These are phyloP conservation scores for Cordia subcordata DNA, from an alignment of 257 asterid species.

Conservation along the genomic window DNA sequence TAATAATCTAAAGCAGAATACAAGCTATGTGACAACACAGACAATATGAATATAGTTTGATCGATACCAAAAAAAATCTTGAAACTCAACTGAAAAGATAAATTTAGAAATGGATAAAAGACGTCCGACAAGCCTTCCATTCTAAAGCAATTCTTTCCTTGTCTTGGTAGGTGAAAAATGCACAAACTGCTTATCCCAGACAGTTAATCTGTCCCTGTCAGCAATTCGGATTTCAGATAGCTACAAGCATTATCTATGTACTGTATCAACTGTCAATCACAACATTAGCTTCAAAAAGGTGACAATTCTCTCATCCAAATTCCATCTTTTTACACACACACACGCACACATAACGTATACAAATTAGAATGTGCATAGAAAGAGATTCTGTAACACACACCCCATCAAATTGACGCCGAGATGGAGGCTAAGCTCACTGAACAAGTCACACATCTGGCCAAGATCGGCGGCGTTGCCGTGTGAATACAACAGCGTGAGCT, in stretches of 20 bases:
- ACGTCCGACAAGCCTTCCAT: not conserved
- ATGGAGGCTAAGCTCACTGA: slow-evolving; percentile 79
- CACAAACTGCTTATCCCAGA: not conserved
- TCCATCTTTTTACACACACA: not conserved
- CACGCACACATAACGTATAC: not conserved
- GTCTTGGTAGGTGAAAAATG: not conserved
- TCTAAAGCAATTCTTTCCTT: not conserved
- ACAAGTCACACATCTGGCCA: slow-evolving; percentile 93
- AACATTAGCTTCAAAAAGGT: not conserved
- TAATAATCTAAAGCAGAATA: too few species aligned
- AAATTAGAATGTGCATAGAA: not conserved
- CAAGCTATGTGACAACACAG: too few species aligned
- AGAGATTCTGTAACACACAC: slow-evolving; percentile 25
- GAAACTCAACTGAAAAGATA: too few species aligned
- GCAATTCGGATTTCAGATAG: not conserved
- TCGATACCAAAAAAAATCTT: too few species aligned
- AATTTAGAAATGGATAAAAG: too few species aligned
- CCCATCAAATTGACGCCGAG: slow-evolving; percentile 90
- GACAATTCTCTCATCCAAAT: not conserved
- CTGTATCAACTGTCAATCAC: not conserved
- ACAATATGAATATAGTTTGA: too few species aligned
- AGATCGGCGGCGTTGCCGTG: slow-evolving; percentile 99
- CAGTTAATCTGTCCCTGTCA: slow-evolving; percentile 8
- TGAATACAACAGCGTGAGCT: slow-evolving; percentile 73
- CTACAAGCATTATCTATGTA: slow-evolving; percentile 3